phyloP scores from a whole-genome alignment of 2,329 filamentous ascomycete species.

The Dactylellina sp. region DNA sequence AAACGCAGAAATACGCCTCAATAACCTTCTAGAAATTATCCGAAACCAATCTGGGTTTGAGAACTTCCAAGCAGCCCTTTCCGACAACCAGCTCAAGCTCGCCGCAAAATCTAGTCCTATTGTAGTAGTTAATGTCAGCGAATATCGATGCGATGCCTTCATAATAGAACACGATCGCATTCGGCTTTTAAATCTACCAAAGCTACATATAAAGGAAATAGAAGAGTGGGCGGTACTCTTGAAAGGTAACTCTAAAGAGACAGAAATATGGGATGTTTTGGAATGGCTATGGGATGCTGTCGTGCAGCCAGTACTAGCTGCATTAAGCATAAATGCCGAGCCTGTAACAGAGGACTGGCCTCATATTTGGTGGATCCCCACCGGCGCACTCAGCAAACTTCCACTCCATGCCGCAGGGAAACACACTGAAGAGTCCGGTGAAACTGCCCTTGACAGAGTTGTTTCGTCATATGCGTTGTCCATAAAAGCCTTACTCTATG shows the following conservation, averaged over 20 bases:
- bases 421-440: constrained; percentile 56
- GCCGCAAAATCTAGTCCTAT: constrained; percentile 60
- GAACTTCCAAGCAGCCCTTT: constrained; percentile 59
- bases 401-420: constrained; percentile 63
- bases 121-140: constrained; percentile 61
- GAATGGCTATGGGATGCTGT: constrained; percentile 62
- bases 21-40: constrained; percentile 52
- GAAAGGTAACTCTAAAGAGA: constrained; percentile 49
- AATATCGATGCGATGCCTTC: constrained; percentile 23
- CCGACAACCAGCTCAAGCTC: constrained; percentile 57
- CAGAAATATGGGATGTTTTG: constrained; percentile 49
- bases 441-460: constrained; percentile 62
- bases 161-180: constrained; percentile 13
- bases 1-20: constrained; percentile 6
- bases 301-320: constrained; percentile 60
- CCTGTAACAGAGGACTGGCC: constrained; percentile 34
- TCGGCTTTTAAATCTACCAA: not conserved
- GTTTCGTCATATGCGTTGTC: constrained; percentile 64
- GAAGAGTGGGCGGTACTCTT: not conserved
- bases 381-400: constrained; percentile 60
- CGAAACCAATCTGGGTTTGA: constrained; percentile 59
- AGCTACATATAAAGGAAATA: constrained; percentile 38
- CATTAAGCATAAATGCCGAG: constrained; percentile 57
- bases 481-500: constrained; percentile 61
- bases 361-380: constrained; percentile 63